Evolutionary conservation across 129 eudicot species (phyloP).

Genomic region (Flaveria bidentis): DNA sequence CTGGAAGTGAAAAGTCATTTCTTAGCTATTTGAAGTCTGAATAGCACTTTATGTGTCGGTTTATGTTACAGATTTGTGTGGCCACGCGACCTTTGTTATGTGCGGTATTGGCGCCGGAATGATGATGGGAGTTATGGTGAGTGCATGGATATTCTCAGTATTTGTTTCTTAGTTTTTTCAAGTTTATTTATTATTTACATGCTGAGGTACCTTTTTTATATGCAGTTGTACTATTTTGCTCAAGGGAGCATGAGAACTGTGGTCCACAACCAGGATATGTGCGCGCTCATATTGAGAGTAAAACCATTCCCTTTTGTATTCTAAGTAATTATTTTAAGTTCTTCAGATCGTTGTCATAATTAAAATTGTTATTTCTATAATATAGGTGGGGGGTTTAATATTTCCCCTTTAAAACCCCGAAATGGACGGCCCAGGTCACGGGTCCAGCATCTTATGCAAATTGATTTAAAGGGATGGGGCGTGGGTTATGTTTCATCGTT

Average conservation of each 20-base stretch:
- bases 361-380: conserved; percentile 18
- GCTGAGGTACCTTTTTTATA: conserved; percentile 21
- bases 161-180: conserved; percentile 12
- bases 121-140: conserved; percentile 99
- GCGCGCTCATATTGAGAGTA: conserved; percentile 98
- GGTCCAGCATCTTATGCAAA: conserved; percentile 98
- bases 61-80: conserved; percentile 72
- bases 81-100: conserved; percentile 99
- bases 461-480: conserved; percentile 97
- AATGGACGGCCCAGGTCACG: conserved; percentile 94
- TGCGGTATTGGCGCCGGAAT: conserved; percentile 99
- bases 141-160: background rate
- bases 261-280: conserved; percentile 98
- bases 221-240: conserved; percentile 96
- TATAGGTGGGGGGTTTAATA: conserved; percentile 96
- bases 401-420: conserved; percentile 83
- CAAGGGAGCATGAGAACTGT: conserved; percentile 93
- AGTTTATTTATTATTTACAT: conserved; percentile 4
- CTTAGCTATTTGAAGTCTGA: conserved; percentile 17
- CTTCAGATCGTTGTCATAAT: conserved; percentile 20
- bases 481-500: conserved; percentile 84
- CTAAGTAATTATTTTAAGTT: conserved; percentile 13
- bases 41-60: conserved; percentile 19
- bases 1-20: conserved; percentile 11
- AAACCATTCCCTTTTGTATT: conserved; percentile 21